Base-by-base conservation (phyloP, 1,284 basidiomycete genomes). In the Volvariella surrecta region DNA sequence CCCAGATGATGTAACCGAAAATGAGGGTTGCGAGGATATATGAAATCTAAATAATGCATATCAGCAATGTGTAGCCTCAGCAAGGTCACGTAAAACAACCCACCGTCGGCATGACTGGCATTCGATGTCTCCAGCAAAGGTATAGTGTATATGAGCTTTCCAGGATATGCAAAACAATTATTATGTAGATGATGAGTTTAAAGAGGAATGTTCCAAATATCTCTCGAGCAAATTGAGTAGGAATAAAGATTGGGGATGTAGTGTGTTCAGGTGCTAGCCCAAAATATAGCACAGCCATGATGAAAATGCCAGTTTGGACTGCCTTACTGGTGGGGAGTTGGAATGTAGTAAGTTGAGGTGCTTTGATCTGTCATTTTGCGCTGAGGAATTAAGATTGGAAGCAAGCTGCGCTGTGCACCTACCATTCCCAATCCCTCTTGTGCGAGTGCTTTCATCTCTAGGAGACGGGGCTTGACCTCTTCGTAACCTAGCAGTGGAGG, bases 391-490 rank as follows among this genome's bases (percentile, higher is more conserved):
- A 6, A 4, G 34, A 8, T 6, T 6, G 7, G 6, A 4, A 35
- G n/a, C n/a, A 7, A 37, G n/a, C 6, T 3, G 3, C 21, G 16
- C n/a, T 4, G 62, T 74, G 39, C 6, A 11, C 6, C 24, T 46
- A 84, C 86, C 81, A 85, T 87, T 20, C 83, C 83, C 4, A 87
- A 67, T 0, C 73, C 71, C 56, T 83, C 81, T 55, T 86, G 80
- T 0, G 83, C 80, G 22, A 82, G 66, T 0, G 73, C 74, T 57
- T 84, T 85, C 84, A 87, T 87, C 42, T 70, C 65, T 30, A 88
- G 64, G 17, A 89, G 58, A 13, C 86, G 75, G 4, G 84, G 83
- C 54, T 88, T 88, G 28, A 88, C 85, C 42, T 86, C 84, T 1
- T 85, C 79, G 54, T 89, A 89, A 1, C 80, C 76, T 4, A 64